A percentile compares a stretch with the other conserved stretches of the same genome.
phyloP scores from a whole-genome alignment of 352 stramenopile species.

The Saprolegnia diclina region DNA sequence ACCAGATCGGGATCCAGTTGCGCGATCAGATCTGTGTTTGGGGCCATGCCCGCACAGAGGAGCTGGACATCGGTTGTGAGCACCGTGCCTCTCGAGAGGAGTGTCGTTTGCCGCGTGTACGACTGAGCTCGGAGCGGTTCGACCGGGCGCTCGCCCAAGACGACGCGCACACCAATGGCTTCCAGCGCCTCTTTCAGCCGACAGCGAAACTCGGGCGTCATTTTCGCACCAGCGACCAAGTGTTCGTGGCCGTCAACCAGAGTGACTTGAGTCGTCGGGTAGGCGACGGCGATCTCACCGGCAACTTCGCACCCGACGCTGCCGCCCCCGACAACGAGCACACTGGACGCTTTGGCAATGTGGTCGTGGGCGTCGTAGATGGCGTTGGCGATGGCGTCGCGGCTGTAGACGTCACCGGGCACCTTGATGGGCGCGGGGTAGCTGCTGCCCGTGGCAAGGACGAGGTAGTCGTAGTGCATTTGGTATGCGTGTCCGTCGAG shows the following conservation, averaged over 20 bases:
- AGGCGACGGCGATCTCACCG: conserved; percentile 36
- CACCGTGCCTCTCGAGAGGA: conserved; percentile 33
- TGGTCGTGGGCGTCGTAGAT: conserved; percentile 31
- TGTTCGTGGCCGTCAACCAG: conserved; percentile 31
- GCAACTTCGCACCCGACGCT: conserved; percentile 36
- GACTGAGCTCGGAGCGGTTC: conserved; percentile 30
- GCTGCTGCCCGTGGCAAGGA: conserved; percentile 52
- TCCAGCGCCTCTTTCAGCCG: conserved; percentile 27
- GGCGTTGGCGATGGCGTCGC: conserved; percentile 30
- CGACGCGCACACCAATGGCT: conserved; percentile 29
- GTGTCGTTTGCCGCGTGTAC: conserved; percentile 30
- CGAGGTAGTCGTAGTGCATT: conserved; percentile 43
- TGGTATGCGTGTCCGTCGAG: conserved; percentile 32
- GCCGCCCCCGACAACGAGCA: conserved; percentile 35
- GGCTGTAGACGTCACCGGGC: conserved; percentile 14
- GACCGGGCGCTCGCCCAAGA: conserved; percentile 31
- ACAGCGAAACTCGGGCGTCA: conserved; percentile 30
- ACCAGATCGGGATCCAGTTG: conserved; percentile 1
- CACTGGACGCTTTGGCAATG: conserved; percentile 31
- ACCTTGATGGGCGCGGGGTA: conserved; percentile 54
- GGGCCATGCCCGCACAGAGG: conserved; percentile 33
- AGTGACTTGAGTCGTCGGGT: conserved; percentile 34
- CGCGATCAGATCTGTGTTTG: conserved; percentile 26
- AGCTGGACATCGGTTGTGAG: conserved; percentile 37
- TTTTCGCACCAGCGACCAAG: conserved; percentile 29